These are phyloP conservation scores for Vitis amurensis DNA, from an alignment of 164 flowering plant species.

Conservation along the genomic window DNA sequence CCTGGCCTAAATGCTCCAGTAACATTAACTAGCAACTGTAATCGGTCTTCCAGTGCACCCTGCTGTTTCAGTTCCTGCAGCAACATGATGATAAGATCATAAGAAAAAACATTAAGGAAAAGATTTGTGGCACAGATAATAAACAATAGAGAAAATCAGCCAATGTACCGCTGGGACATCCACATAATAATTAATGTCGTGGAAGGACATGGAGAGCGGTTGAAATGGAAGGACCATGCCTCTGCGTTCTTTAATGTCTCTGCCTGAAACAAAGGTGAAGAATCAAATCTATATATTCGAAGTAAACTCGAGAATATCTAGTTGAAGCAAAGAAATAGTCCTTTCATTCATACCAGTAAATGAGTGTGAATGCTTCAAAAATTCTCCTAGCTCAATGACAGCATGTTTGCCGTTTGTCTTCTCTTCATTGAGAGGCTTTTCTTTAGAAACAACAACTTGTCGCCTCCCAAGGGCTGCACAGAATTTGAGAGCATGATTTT, in stretches of 20 bases:
- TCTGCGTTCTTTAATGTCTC: not conserved
- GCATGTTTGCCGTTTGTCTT: not conserved
- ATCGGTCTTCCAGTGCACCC: not conserved
- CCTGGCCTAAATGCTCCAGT: not conserved
- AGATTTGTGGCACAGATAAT: not conserved
- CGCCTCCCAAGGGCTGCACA: constrained; percentile 3
- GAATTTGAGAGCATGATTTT: too few relatives aligned
- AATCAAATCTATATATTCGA: too few relatives aligned
- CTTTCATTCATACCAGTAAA: too few relatives aligned
- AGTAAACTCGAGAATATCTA: too few relatives aligned
- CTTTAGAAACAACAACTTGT: constrained; percentile 24
- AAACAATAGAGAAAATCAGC: not conserved
- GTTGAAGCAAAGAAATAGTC: too few relatives aligned
- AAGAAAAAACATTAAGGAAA: not conserved
- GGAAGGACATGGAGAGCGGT: not conserved
- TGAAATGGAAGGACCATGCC: constrained; percentile 2
- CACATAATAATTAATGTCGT: not conserved
- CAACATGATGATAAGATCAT: too few relatives aligned
- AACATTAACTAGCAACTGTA: not conserved
- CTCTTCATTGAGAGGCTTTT: not conserved
- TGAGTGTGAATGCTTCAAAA: too few relatives aligned
- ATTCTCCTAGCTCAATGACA: not conserved
- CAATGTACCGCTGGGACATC: not conserved
- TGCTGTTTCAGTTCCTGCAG: not conserved
- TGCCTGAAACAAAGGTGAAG: too few relatives aligned